Base-by-base conservation (phyloP, 2,329 filamentous ascomycete species). In the Spiromastix sp. region DNA sequence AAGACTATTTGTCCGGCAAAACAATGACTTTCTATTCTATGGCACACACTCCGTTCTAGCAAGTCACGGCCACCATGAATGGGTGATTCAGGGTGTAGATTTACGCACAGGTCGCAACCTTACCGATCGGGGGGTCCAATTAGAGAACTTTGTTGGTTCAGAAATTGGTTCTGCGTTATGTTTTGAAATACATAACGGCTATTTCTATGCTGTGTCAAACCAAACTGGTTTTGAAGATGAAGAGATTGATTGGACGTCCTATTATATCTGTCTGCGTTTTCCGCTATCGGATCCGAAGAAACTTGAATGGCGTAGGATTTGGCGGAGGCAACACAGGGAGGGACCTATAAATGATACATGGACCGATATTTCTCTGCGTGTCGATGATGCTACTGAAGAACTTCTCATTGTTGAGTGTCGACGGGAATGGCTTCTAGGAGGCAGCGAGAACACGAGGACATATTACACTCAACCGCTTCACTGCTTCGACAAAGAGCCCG, bases 291-390 rank as follows among this genome's bases (percentile, higher is more conserved):
- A 63, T 20, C 51, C 60, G 2, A 64, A 67, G n/a, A 55, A 58
- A 18, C 44, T 66, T n/a, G 59, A 70, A 42, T 58, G 61, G n/a
- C 65, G 67, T 36, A 58, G 62, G 13, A 67, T 79, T 29, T 85
- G 77, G 71, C 67, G 81, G 5, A 71, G 81, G 11, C 67, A 79
- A 32, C 77, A 84, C 45, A 62, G 61, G 18, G 81, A 86, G 51
- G 81, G 81, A 0, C 72, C 79, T 0, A 75, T 85, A 11, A 80
- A 86, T 44, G 77, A 85, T 46, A 71, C 79, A 2, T 87, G 81
- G 81, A 79, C 74, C 0, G 72, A 76, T 38, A 59, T 87, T 3
- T 70, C 70, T 3, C 60, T 86, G 1, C 68, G 73, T 18, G 64
- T 63, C 21, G 73, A 83, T 39, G 75, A 83, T 40, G 47, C 48